Percentiles rank a stretch among this genome's conserved stretches.
Evolutionary conservation across 2,329 filamentous ascomycete species (phyloP).

Genomic region (Colletotrichum cordylinicola): DNA sequence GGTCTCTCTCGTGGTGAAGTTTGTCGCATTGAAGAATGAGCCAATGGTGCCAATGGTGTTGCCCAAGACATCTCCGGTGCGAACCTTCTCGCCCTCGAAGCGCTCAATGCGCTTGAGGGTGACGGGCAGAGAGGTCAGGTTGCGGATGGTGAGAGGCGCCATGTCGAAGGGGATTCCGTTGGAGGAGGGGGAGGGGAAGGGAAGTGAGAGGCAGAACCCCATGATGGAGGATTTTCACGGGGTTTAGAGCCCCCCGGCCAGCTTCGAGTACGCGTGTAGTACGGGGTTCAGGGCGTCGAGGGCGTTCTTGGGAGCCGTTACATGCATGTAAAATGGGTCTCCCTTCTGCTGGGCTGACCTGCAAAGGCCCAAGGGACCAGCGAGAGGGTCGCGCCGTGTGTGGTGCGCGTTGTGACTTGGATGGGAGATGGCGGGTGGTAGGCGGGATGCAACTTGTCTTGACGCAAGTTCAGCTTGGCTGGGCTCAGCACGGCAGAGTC

Average conservation of each 20-base stretch:
- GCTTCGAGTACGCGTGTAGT: conserved; percentile 14
- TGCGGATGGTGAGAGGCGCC: conserved; percentile 75
- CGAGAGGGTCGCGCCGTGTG: background rate
- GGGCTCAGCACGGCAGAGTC: background rate
- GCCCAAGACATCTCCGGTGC: conserved; percentile 47
- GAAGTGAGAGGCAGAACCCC: conserved; percentile 15
- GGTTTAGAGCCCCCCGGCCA: conserved; percentile 7
- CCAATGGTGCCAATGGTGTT: conserved; percentile 50
- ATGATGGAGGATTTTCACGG: conserved; percentile 18
- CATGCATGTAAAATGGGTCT: conserved; percentile 19
- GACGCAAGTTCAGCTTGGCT: conserved; percentile 14
- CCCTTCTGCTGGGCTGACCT: conserved; percentile 1
- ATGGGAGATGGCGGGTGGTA: background rate
- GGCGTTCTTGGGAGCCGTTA: conserved; percentile 2
- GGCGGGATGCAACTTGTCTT: conserved; percentile 4
- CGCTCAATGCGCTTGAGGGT: conserved; percentile 77
- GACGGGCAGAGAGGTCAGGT: conserved; percentile 77
- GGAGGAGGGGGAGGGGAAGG: conserved; percentile 6
- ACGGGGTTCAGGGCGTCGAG: conserved; percentile 6
- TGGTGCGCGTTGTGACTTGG: background rate
- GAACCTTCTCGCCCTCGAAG: conserved; percentile 61
- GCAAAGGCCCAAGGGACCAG: background rate
- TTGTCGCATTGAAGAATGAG: conserved; percentile 49
- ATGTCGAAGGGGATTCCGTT: conserved; percentile 35
- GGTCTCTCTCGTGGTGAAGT: conserved; percentile 33